Conservation (phyloP, 768 basidiomycete genomes). For the Mycena epipterygia region DNA sequence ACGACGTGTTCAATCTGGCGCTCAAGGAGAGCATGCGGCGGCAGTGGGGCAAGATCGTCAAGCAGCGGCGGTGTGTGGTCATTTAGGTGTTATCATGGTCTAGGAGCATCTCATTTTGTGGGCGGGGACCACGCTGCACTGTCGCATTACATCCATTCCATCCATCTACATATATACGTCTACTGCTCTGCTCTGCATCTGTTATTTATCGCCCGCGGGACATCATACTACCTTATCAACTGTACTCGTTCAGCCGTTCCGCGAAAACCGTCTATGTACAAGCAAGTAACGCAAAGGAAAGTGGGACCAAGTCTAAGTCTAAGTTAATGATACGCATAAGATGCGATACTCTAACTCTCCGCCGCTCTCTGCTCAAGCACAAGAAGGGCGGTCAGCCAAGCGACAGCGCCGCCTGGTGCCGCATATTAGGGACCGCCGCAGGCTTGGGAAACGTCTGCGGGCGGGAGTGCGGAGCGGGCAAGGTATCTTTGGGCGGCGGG, state of each 20-base stretch:
- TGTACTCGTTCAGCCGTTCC: neutral
- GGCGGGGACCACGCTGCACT: neutral
- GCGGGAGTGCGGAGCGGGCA: neutral
- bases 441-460: neutral
- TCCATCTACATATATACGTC: too few relatives aligned
- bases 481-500: constrained; percentile 3
- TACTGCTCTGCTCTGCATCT: constrained; percentile 16
- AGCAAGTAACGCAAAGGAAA: neutral
- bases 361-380: too few relatives aligned
- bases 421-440: neutral
- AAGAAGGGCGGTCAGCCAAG: neutral
- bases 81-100: constrained; percentile 41
- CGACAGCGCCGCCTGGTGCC: neutral
- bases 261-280: too few relatives aligned
- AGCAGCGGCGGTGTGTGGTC: constrained; percentile 80
- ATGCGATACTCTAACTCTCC: too few relatives aligned
- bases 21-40: constrained; percentile 91
- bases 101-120: neutral
- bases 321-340: too few relatives aligned
- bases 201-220: constrained; percentile 10
- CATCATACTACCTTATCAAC: neutral
- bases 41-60: constrained; percentile 80
- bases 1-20: constrained; percentile 92
- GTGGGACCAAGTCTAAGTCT: too few relatives aligned
- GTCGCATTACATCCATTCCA: neutral